Conservation (phyloP, 805 yeast genomes). For the Metschnikowia lochheadii region DNA sequence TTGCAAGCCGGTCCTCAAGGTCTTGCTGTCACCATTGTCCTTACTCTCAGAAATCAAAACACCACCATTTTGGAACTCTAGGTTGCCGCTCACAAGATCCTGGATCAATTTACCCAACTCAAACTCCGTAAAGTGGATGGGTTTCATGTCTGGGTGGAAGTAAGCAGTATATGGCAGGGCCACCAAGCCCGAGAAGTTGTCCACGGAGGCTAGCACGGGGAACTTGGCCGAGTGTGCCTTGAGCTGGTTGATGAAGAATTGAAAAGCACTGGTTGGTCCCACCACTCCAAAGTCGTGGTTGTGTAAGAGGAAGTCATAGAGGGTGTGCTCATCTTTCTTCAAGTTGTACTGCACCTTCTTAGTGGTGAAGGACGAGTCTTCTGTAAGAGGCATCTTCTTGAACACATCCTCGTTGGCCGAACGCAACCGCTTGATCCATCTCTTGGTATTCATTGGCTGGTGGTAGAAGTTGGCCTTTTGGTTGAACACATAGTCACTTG, state of each 20-base stretch:
- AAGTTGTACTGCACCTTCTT: slow-evolving; percentile 31
- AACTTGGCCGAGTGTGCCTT: slow-evolving; percentile 39
- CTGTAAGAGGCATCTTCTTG: slow-evolving; percentile 31
- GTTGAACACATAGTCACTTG: slow-evolving; percentile 62
- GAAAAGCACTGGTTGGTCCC: slow-evolving; percentile 45
- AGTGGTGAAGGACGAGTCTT: slow-evolving; percentile 30
- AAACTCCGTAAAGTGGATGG: slow-evolving; percentile 56
- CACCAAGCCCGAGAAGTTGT: slow-evolving; percentile 64
- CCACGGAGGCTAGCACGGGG: slow-evolving; percentile 69
- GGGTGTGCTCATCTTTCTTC: slow-evolving; percentile 30
- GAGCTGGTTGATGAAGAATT: slow-evolving; percentile 54
- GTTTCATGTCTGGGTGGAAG: slow-evolving; percentile 50
- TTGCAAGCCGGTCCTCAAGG: slow-evolving; percentile 59
- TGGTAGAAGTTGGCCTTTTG: slow-evolving; percentile 47
- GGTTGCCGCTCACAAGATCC: slow-evolving; percentile 50
- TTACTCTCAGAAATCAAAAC: slow-evolving; percentile 61
- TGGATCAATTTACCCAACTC: slow-evolving; percentile 60
- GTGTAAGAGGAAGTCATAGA: slow-evolving; percentile 24
- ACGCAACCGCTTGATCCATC: slow-evolving; percentile 48
- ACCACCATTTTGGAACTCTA: slow-evolving; percentile 56
- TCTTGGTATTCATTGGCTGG: slow-evolving; percentile 75
- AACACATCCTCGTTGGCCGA: slow-evolving; percentile 33
- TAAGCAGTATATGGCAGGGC: slow-evolving; percentile 56
- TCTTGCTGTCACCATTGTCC: slow-evolving; percentile 42
- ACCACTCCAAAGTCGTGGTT: slow-evolving; percentile 37